Evolutionary conservation across 2,329 filamentous ascomycete species (phyloP).

Genomic region (Hymenoscyphus infarciens): DNA sequence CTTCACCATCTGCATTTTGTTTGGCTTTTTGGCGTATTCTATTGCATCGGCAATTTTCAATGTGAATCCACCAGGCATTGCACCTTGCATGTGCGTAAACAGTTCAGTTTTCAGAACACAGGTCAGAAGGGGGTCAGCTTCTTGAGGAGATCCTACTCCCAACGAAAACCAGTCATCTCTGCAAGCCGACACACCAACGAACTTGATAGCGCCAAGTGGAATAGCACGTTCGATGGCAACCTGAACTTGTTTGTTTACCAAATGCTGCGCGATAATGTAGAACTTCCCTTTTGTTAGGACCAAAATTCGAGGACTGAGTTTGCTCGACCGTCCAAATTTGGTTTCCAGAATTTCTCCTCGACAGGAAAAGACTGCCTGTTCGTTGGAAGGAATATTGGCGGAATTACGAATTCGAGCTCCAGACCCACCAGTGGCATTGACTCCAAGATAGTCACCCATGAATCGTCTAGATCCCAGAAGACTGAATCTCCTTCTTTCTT

Average conservation of each 20-base stretch:
- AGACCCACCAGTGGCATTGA: constrained; percentile 75
- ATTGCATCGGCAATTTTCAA: constrained; percentile 81
- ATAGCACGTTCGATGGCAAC: constrained; percentile 80
- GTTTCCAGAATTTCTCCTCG: constrained; percentile 85
- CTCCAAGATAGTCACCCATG: constrained; percentile 89
- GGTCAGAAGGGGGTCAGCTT: constrained; percentile 88
- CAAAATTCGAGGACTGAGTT: constrained; percentile 80
- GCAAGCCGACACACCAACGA: constrained; percentile 72
- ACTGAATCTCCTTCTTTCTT: constrained; percentile 89
- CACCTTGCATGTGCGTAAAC: constrained; percentile 83
- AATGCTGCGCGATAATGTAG: constrained; percentile 80
- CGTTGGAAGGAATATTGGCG: constrained; percentile 66
- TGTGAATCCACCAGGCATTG: constrained; percentile 72
- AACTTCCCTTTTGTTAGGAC: constrained; percentile 82
- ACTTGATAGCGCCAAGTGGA: constrained; percentile 84
- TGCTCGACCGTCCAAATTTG: constrained; percentile 95
- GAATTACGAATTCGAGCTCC: constrained; percentile 77
- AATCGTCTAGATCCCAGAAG: constrained; percentile 87
- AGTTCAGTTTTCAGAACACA: constrained; percentile 97
- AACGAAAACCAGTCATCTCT: constrained; percentile 98
- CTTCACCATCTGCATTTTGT: constrained; percentile 86
- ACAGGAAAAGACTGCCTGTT: constrained; percentile 83
- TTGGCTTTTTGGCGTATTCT: constrained; percentile 97
- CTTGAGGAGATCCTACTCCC: constrained; percentile 82
- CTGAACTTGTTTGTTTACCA: constrained; percentile 77